These are phyloP conservation scores for Anisodus acutangulus DNA, from an alignment of 257 asterid genomes.

Conservation along the genomic window DNA sequence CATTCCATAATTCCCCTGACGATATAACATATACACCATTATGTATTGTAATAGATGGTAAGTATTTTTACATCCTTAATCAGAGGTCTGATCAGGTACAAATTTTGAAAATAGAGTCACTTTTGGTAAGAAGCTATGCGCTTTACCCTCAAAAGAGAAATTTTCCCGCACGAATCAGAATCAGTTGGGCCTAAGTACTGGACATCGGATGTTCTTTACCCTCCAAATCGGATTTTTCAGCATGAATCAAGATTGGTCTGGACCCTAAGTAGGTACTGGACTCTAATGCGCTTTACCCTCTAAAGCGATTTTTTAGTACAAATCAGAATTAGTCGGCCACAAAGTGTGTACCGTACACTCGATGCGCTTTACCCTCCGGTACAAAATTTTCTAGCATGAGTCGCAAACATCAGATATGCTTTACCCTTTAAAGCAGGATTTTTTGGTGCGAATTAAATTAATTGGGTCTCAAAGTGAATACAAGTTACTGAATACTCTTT, in stretches of 20 bases:
- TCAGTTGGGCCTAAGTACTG: too few species aligned
- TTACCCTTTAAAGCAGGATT: not conserved
- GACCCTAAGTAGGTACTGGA: too few species aligned
- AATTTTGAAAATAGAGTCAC: accelerated
- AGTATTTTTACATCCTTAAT: not conserved
- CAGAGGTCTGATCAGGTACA: not conserved
- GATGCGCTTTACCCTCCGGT: not conserved
- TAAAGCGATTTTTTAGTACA: too few species aligned
- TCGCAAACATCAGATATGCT: not conserved
- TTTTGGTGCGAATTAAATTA: not conserved
- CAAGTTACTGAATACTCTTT: not conserved
- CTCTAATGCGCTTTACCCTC: not conserved
- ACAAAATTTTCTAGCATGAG: accelerated
- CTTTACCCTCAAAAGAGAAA: too few species aligned
- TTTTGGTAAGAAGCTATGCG: not conserved
- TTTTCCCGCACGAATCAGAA: too few species aligned
- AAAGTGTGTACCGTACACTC: not conserved
- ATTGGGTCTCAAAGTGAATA: not conserved
- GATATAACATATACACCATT: not conserved
- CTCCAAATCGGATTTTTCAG: too few species aligned
- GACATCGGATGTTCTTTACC: too few species aligned
- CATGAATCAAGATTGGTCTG: too few species aligned
- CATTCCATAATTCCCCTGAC: not conserved
- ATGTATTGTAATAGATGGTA: too few species aligned
- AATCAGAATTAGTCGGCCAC: not conserved